These are phyloP conservation scores for Ophiostoma australiae DNA, from an alignment of 2,329 filamentous ascomycete genomes.

Conservation along the genomic window DNA sequence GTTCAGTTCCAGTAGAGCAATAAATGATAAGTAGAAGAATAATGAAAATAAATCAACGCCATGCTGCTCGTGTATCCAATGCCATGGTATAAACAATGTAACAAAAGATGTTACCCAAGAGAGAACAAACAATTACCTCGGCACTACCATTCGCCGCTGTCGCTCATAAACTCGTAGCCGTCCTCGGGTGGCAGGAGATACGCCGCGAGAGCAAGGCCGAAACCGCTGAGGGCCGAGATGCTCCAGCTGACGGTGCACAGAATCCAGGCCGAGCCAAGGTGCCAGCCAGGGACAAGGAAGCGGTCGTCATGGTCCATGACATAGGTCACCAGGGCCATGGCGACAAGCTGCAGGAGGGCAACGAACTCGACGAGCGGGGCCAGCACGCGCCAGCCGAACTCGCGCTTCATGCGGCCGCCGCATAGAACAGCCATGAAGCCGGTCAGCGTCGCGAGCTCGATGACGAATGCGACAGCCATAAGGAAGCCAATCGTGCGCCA, in stretches of 20 bases:
- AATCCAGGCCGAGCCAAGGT: conserved; percentile 72
- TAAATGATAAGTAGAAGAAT: neutral
- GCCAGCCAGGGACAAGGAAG: conserved; percentile 76
- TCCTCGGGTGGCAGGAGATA: conserved; percentile 71
- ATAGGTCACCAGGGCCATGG: conserved; percentile 78
- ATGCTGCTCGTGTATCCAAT: conserved; percentile 8
- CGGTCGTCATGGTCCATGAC: conserved; percentile 77
- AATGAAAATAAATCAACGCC: neutral
- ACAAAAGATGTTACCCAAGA: neutral
- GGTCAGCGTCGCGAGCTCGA: conserved; percentile 76
- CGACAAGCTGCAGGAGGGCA: conserved; percentile 64
- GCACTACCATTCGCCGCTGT: neutral
- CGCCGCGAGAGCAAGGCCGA: conserved; percentile 61
- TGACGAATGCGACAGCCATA: conserved; percentile 76
- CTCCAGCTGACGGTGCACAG: conserved; percentile 57
- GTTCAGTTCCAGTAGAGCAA: neutral
- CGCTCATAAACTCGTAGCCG: conserved; percentile 53
- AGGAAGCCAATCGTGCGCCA: conserved; percentile 87
- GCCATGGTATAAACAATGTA: neutral
- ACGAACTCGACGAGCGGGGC: conserved; percentile 60
- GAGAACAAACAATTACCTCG: neutral
- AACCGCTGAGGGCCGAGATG: conserved; percentile 49
- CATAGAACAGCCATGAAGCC: conserved; percentile 70
- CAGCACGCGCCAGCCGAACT: conserved; percentile 76
- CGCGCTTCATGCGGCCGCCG: conserved; percentile 74